Base-by-base conservation (phyloP, 495 filamentous ascomycete species). In the Penicillium cinerascens region DNA sequence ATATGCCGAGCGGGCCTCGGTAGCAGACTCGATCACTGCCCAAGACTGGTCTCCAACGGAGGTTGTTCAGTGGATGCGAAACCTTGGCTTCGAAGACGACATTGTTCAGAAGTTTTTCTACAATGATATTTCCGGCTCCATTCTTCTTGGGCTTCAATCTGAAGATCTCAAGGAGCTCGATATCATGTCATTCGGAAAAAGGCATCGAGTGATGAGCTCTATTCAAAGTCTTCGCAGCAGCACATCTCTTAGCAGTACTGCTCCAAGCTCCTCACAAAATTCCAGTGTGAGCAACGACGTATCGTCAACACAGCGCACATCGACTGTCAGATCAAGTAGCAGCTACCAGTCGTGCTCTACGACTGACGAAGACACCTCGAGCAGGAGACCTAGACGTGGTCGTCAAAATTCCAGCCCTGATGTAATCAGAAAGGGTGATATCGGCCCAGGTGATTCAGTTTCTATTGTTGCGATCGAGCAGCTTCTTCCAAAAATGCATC, bases 401-500 rank as follows among this genome's bases (percentile, higher is more conserved):
- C n/a, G n/a, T n/a, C n/a, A n/a, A n/a, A n/a, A n/a, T n/a, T n/a
- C n/a, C n/a, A n/a, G n/a, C n/a, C n/a, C n/a, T n/a, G n/a, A n/a
- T n/a, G n/a, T n/a, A n/a, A n/a, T n/a, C n/a, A n/a, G n/a, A n/a
- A n/a, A n/a, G n/a, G n/a, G n/a, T n/a, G n/a, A n/a, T n/a, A n/a
- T n/a, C n/a, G 80, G 78, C 0, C 90, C 89, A 0, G 75, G 80
- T 10, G 91, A 95, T 54, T 91, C 89, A 6, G 87, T 92, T 3
- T 95, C 91, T 0, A 95, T 96, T 50, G 90, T 96, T 27, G 91
- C 80, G 0, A 96, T 96, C 53, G 91, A 96, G 70, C 89, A 96
- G 64, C 60, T 92, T 15, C 73, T 95, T 17, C 91, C 91, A 3
- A 91, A 87, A 67, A 79, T 82, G 0, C 93, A 98, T 68, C 81